Conservation (phyloP, 2,329 filamentous ascomycete species). For the Rutstroemia sp. region DNA sequence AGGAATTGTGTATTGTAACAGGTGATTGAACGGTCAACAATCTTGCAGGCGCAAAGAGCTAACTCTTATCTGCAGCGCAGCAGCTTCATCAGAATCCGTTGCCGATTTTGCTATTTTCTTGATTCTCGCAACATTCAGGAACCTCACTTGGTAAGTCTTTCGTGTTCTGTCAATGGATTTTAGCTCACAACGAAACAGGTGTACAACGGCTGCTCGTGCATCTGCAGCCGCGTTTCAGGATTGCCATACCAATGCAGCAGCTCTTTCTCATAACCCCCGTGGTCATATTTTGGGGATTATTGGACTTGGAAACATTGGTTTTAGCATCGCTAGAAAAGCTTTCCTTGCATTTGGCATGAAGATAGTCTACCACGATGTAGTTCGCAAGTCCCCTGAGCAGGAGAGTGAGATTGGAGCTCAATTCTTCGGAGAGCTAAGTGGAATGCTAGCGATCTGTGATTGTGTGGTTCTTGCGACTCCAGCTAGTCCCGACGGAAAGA, state of each 20-base stretch:
- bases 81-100: constrained; percentile 64
- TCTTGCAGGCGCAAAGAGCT: neutral
- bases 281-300: constrained; percentile 57
- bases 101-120: constrained; percentile 65
- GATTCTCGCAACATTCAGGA: constrained; percentile 62
- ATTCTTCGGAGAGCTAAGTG: constrained; percentile 44
- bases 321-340: constrained; percentile 53
- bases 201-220: constrained; percentile 23
- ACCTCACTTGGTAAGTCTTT: constrained; percentile 49
- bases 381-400: constrained; percentile 31
- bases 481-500: constrained; percentile 36
- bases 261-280: constrained; percentile 55
- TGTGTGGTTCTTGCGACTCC: constrained; percentile 58
- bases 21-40: constrained; percentile 9
- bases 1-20: constrained; percentile 65
- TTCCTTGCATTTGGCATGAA: constrained; percentile 56
- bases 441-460: constrained; percentile 46
- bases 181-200: constrained; percentile 10
- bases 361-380: constrained; percentile 55
- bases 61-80: constrained; percentile 36
- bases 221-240: constrained; percentile 38
- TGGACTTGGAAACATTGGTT: constrained; percentile 61
- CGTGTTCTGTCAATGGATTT: neutral
- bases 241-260: constrained; percentile 53
- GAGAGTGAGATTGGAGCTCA: constrained; percentile 40